Evolutionary conservation across 2,329 filamentous ascomycete species (phyloP).

Genomic region (Monascus ruber): DNA sequence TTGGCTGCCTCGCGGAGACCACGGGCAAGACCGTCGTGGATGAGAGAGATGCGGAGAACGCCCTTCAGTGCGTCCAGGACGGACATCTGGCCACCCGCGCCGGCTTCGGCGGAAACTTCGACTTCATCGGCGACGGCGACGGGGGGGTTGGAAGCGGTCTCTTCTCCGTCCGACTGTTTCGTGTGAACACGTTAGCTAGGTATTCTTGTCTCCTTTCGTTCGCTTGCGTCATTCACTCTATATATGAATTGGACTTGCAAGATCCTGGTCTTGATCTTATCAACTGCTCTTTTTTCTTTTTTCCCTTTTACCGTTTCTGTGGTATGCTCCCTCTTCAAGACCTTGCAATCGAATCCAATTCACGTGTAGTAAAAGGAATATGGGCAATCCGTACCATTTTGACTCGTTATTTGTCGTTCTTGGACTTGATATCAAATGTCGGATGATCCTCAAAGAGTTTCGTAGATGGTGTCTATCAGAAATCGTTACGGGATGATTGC

Average conservation of each 20-base stretch:
- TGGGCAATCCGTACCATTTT: constrained; percentile 34
- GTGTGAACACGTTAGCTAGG: not conserved
- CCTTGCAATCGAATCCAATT: not conserved
- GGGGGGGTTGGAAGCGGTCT: constrained; percentile 65
- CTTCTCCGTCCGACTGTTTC: constrained; percentile 98
- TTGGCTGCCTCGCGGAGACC: constrained; percentile 98
- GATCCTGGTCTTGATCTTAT: no score
- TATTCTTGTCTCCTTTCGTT: no score
- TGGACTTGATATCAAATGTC: constrained; percentile 28
- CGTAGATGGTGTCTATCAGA: constrained; percentile 2
- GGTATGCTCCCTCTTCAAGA: not conserved
- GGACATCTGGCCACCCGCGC: constrained; percentile 74
- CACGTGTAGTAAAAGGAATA: not conserved
- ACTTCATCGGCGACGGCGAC: constrained; percentile 70
- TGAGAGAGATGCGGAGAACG: constrained; percentile 94
- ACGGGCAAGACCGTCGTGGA: constrained; percentile 98
- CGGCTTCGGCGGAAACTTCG: constrained; percentile 85
- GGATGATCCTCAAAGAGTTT: constrained; percentile 45
- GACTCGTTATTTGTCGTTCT: constrained; percentile 16
- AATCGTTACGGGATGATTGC: not conserved
- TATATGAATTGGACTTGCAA: no score
- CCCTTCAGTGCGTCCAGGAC: constrained; percentile 98
- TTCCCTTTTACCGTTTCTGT: not conserved
- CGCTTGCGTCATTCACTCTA: no score
- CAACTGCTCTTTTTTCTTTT: no score